Conservation (phyloP, 2,329 filamentous ascomycete genomes). For the Pezicula neosporulosa region DNA sequence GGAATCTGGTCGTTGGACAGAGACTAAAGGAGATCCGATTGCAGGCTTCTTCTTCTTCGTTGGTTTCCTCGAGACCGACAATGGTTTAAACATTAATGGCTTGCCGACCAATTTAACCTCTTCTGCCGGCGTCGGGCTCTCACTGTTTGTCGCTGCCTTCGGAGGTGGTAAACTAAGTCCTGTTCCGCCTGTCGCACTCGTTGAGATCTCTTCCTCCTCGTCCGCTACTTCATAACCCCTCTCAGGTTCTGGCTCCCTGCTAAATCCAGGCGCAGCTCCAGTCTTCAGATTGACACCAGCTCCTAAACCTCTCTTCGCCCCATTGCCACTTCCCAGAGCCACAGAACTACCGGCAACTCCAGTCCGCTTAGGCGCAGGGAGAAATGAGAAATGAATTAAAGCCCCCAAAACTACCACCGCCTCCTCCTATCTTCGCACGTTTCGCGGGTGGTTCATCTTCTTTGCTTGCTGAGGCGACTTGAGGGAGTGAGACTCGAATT, state of each 20-base stretch:
- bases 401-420: conserved; percentile 59
- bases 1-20: conserved; percentile 3
- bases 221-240: conserved; percentile 20
- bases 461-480: conserved; percentile 33
- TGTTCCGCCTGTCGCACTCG: conserved; percentile 20
- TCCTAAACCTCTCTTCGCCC: conserved; percentile 27
- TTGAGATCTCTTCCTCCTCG: conserved; percentile 18
- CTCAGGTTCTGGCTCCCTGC: conserved; percentile 45
- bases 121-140: conserved; percentile 52
- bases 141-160: conserved; percentile 47
- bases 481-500: conserved; percentile 75
- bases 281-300: conserved; percentile 75
- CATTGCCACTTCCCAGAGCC: conserved; percentile 24
- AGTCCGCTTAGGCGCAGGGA: conserved; percentile 75
- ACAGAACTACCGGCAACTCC: conserved; percentile 36
- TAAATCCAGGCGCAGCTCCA: conserved; percentile 78
- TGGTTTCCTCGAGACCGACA: conserved; percentile 76
- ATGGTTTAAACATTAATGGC: conserved; percentile 81
- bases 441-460: conserved; percentile 65
- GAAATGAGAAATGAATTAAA: conserved; percentile 82
- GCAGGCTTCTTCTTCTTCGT: conserved; percentile 57
- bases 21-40: conserved; percentile 3
- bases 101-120: conserved; percentile 72
- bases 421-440: conserved; percentile 57
- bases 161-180: conserved; percentile 37